Base-by-base conservation (phyloP, 768 basidiomycete species). In the Russula dissimulans region DNA sequence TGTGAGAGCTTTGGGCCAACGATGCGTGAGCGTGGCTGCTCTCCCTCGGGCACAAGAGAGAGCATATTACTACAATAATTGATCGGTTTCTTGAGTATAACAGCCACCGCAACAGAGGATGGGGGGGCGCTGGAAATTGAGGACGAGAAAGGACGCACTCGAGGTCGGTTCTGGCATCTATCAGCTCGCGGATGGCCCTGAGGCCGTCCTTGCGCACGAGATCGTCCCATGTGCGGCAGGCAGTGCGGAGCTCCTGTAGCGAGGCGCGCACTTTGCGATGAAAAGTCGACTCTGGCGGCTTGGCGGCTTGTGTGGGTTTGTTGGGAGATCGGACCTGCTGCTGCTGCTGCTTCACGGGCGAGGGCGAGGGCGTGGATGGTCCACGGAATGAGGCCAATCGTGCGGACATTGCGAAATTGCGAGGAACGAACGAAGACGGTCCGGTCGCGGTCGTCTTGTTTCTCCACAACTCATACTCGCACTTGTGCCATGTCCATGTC, bases 111-210 rank as follows among this genome's bases (percentile, higher is more conserved):
- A 26, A 26, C 51, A 41, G 29, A 42, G 42, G 41, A 34, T n/a
- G 5, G 36, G 3, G 7, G 18, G n/a, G 36, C n/a, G 36, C 26
- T n/a, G 26, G 26, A 10, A 31, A 17, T 26, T 26, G 22, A 26
- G 22, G 22, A 26, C 22, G 39, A 31, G 26, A 4, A 14, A 42
- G 12, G 46, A 76, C 85, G 67, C 74, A 94, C 92, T 91, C 87
- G 62, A 95, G 78, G 68, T 91, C 89, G 15, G 92, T 95, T 18
- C 89, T 78, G 17, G 87, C 74, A 67, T 95, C 89, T 3, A 91
- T 79, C 38, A 92, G 75, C 55, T 76, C 81, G 61, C 79, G 84
- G 8, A 80, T 82, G n/a, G 87, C 81, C 65, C 84, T 89, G 42
- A 91, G 72, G 8, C 92, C 92, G 68, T 95, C 91, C 14, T 85